A percentile compares a stretch with the other conserved stretches of the same genome.
These are phyloP conservation scores for Ogataea wickerhamii DNA, from an alignment of 805 yeast genomes.

Conservation along the genomic window DNA sequence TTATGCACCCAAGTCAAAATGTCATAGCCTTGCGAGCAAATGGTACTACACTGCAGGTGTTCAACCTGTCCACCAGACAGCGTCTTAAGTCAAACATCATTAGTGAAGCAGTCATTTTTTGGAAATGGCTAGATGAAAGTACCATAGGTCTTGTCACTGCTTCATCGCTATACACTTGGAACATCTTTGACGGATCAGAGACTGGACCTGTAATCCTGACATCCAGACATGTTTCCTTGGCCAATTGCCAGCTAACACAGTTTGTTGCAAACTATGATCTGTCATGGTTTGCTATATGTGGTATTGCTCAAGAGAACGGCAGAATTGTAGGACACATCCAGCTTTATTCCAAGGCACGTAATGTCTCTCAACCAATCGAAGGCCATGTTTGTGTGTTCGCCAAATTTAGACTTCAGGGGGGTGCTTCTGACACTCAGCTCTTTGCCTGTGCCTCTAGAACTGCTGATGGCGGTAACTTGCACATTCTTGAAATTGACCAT, in stretches of 20 bases:
- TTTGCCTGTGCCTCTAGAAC: conserved; percentile 91
- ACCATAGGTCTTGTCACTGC: conserved; percentile 83
- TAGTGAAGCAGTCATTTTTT: conserved; percentile 85
- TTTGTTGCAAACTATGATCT: conserved; percentile 75
- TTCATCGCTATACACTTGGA: conserved; percentile 72
- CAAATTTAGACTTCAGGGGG: conserved; percentile 66
- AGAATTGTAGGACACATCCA: conserved; percentile 96
- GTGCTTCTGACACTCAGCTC: conserved; percentile 72
- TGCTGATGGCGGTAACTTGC: conserved; percentile 79
- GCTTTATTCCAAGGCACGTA: conserved; percentile 81
- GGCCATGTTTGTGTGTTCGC: conserved; percentile 97
- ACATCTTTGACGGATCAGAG: conserved; percentile 75
- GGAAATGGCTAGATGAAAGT: conserved; percentile 86
- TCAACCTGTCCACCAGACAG: conserved; percentile 82
- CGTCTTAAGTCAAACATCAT: conserved; percentile 83
- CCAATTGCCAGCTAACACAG: conserved; percentile 84
- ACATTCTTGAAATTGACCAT: conserved; percentile 95
- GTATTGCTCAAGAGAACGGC: conserved; percentile 91
- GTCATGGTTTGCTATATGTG: conserved; percentile 94
- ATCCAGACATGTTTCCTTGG: conserved; percentile 75
- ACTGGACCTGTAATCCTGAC: conserved; percentile 80
- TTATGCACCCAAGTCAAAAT: conserved; percentile 87
- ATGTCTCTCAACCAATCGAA: conserved; percentile 93
- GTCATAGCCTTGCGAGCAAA: conserved; percentile 93
- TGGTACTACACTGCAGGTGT: conserved; percentile 93